Base-by-base conservation (phyloP, 495 filamentous ascomycete species). In the Penicillium cataractarum region DNA sequence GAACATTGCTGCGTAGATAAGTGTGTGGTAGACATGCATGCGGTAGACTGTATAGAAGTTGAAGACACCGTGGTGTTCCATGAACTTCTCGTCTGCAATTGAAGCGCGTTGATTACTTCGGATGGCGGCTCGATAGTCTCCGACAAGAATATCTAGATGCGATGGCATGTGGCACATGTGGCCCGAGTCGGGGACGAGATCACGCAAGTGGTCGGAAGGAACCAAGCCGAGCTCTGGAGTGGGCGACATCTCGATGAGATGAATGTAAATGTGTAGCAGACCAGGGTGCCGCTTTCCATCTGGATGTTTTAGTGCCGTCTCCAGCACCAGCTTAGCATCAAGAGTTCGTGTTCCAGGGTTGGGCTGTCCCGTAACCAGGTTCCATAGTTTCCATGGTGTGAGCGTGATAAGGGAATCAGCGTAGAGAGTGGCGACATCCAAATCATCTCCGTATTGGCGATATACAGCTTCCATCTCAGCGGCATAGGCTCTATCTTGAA, bases 1-100 rank as follows among this genome's bases (percentile, higher is more conserved):
- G 54, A 90, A 89, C 87, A 90, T 88, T 60, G 86, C 87, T 5
- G 84, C 85, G 63, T 90, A 90, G 52, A 89, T 81, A 15, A 82
- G 80, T 31, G 86, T 87, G 65, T 90, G 87, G 56, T 83, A 83
- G 61, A 89, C 75, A 65, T 90, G 88, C 58, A 78, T 77, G 12
- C 88, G 80, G 63, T 90, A 90, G 4, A 89, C 74, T 0, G 80
- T 83, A 69, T 90, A 90, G 64, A 90, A 89, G 65, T 87, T 85
- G 21, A 80, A 64, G 13, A 82, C 69, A 6, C 84, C 83, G 27
- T 79, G 70, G 6, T 69, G 64, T 0, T 64, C 50, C 29, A 88
- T 72, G 64, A 82, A 89, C 65, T 82, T 81, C 48, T 86, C 80
- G 64, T 90, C 88, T 8, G 85, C 83, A 0, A 73, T 53, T 24